Conservation (phyloP, 1,284 basidiomycete species). For the Sporisorium scitamineum region DNA sequence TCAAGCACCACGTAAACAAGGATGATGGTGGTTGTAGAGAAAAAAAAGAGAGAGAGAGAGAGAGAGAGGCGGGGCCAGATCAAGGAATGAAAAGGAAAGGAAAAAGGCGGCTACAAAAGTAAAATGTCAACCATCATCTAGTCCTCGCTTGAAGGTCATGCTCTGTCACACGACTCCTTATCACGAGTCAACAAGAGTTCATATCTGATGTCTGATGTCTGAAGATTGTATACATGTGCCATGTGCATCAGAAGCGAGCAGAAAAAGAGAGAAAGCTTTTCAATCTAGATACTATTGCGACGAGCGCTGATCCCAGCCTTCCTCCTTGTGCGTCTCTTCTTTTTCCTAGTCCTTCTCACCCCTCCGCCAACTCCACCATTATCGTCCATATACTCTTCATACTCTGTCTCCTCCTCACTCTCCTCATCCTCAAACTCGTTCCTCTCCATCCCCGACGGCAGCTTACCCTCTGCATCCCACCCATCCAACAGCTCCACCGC, state of each 20-base stretch:
- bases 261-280: not conserved
- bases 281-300: constrained; percentile 49
- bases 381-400: constrained; percentile 21
- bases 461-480: constrained; percentile 82
- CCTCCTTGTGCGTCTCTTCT: constrained; percentile 17
- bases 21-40: no score
- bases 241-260: not conserved
- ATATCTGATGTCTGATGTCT: not conserved
- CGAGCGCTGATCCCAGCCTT: constrained; percentile 51
- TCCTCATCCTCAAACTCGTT: constrained; percentile 27
- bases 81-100: not conserved
- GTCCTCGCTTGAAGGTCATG: not conserved
- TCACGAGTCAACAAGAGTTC: not conserved
- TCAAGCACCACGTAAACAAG: no score
- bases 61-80: not conserved
- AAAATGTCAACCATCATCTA: not conserved
- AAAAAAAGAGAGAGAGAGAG: not conserved
- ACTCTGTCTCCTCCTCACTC: constrained; percentile 7
- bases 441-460: constrained; percentile 78
- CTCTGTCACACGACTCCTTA: not conserved
- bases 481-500: constrained; percentile 80
- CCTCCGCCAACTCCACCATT: not conserved
- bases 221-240: no score
- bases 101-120: constrained; percentile 4
- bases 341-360: constrained; percentile 12